These are phyloP conservation scores for Camillea tinctor DNA, from an alignment of 2,329 filamentous ascomycete species.

Conservation along the genomic window DNA sequence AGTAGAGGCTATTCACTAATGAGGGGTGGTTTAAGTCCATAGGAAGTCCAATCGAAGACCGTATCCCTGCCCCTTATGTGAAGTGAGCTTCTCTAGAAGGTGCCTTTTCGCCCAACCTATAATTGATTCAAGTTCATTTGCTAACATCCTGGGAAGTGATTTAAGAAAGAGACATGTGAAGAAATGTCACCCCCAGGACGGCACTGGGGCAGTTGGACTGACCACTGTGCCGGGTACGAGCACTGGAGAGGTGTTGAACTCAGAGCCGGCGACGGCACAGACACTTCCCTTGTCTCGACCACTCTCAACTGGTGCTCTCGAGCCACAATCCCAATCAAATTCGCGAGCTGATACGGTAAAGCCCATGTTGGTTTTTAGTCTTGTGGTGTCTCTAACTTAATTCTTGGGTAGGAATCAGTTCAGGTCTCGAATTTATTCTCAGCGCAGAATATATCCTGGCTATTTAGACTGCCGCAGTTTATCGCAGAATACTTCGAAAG, in stretches of 20 bases:
- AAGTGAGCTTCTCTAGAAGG: slow-evolving; percentile 13
- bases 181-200: no score
- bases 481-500: slow-evolving; percentile 9
- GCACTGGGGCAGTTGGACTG: no score
- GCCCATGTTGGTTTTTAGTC: no score
- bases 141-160: no score
- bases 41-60: slow-evolving; percentile 29
- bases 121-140: no score
- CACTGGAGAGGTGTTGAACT: not conserved
- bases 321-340: no score
- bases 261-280: not conserved
- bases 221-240: no score
- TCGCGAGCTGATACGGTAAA: no score
- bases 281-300: no score
- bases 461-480: slow-evolving; percentile 10
- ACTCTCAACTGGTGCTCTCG: no score
- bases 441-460: slow-evolving; percentile 8
- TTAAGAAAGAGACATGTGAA: no score
- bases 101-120: not conserved
- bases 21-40: slow-evolving; percentile 5
- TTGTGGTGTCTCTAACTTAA: not conserved
- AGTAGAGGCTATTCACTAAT: not conserved
- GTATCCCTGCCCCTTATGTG: slow-evolving; percentile 10
- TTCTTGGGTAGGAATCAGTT: not conserved
- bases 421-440: slow-evolving; percentile 5